phyloP scores from a whole-genome alignment of 2,329 filamentous ascomycete genomes.

The Tolypocladium nubicola region DNA sequence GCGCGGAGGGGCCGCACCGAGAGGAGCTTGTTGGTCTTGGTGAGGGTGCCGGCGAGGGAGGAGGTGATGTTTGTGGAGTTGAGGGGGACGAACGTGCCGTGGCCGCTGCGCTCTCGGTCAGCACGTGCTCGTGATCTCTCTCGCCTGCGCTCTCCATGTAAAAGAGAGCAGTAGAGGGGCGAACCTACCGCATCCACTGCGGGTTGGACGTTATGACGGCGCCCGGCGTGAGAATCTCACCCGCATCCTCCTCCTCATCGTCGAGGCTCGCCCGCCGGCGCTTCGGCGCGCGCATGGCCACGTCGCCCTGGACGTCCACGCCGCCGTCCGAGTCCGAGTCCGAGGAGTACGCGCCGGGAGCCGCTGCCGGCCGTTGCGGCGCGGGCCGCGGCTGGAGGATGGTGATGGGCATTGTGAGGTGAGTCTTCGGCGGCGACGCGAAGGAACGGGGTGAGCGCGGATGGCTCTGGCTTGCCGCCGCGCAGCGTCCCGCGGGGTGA shows the following conservation, averaged over 20 bases:
- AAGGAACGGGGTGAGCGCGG: neutral
- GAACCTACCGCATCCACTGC: conserved; percentile 80
- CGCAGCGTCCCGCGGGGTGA: neutral
- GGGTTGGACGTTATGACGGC: conserved; percentile 79
- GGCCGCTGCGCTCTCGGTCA: conserved; percentile 51
- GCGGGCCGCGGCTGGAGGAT: conserved; percentile 31
- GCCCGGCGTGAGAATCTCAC: conserved; percentile 73
- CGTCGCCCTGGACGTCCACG: conserved; percentile 32
- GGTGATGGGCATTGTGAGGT: conserved; percentile 33
- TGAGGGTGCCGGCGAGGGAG: conserved; percentile 81
- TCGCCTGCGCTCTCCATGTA: neutral
- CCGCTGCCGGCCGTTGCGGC: conserved; percentile 11
- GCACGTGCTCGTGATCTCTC: neutral
- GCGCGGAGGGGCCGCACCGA: conserved; percentile 84
- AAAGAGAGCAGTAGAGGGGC: neutral
- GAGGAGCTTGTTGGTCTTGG: conserved; percentile 93
- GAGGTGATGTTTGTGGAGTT: conserved; percentile 63
- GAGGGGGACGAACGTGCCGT: conserved; percentile 73
- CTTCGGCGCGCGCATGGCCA: conserved; percentile 33
- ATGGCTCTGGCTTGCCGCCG: neutral
- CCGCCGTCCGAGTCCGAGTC: conserved; percentile 35
- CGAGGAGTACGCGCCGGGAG: conserved; percentile 15
- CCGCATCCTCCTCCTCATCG: conserved; percentile 13
- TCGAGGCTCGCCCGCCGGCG: conserved; percentile 19
- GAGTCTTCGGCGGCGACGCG: neutral